Percentiles rank a stretch among this genome's conserved stretches.
phyloP scores from a whole-genome alignment of 345 rosid species.

The Syzygium aromaticum region DNA sequence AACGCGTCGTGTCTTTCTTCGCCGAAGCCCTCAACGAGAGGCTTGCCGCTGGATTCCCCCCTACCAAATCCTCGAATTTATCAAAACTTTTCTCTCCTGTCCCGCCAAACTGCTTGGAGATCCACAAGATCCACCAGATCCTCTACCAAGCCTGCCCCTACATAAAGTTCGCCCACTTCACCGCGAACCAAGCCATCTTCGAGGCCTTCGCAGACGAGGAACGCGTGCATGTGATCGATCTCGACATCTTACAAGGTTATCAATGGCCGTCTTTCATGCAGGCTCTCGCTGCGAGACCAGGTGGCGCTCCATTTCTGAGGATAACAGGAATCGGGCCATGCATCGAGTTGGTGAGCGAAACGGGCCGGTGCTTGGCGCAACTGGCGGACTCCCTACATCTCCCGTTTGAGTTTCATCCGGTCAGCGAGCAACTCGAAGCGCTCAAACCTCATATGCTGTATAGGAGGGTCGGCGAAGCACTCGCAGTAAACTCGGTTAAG shows the following conservation, averaged over 20 bases:
- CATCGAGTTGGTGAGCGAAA: conserved; percentile 29
- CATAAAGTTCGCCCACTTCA: conserved; percentile 58
- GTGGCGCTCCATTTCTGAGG: conserved; percentile 49
- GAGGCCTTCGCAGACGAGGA: conserved; percentile 56
- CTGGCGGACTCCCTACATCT: conserved; percentile 47
- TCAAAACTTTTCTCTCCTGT: conserved; percentile 24
- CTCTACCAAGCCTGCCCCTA: conserved; percentile 59
- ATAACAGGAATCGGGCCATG: conserved; percentile 47
- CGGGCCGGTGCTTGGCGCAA: conserved; percentile 46
- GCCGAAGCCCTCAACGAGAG: conserved; percentile 45
- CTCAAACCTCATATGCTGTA: conserved; percentile 47
- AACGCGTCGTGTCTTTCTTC: conserved; percentile 57
- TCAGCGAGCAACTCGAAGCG: conserved; percentile 41
- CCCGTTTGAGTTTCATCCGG: conserved; percentile 49
- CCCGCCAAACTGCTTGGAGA: conserved; percentile 44
- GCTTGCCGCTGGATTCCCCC: conserved; percentile 29
- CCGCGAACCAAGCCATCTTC: conserved; percentile 60
- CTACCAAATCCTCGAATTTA: conserved; percentile 14
- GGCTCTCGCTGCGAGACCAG: conserved; percentile 51
- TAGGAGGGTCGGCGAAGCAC: conserved; percentile 53
- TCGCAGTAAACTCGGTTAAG: conserved; percentile 44
- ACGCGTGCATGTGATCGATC: conserved; percentile 55
- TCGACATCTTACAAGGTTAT: conserved; percentile 60
- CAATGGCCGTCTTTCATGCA: conserved; percentile 81
- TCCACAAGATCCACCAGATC: conserved; percentile 47